phyloP scores from a whole-genome alignment of 2,329 filamentous ascomycete genomes.

The Aspergillus ustus region DNA sequence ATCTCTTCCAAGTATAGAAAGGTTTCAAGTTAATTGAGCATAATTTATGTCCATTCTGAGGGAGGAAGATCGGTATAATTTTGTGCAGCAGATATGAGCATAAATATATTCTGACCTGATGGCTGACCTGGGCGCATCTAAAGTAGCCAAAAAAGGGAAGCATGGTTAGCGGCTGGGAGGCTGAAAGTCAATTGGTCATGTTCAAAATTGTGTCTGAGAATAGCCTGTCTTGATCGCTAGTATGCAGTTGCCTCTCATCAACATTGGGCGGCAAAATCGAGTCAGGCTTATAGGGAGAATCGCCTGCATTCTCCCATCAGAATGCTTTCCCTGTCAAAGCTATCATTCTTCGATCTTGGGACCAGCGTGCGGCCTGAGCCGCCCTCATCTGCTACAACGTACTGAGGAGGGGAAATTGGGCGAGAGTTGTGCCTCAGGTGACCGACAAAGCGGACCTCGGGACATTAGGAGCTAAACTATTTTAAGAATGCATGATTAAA shows the following conservation, averaged over 20 bases:
- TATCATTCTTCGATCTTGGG: not conserved
- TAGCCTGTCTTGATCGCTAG: not conserved
- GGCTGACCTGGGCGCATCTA: not conserved
- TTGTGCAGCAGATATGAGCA: not conserved
- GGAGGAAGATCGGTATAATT: not conserved
- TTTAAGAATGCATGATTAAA: conserved; percentile 5
- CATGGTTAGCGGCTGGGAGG: not conserved
- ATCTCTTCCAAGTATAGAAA: not conserved
- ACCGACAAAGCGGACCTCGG: not conserved
- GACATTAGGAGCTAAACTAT: not conserved
- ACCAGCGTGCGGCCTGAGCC: no score
- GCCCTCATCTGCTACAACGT: no score
- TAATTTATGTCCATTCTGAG: not conserved
- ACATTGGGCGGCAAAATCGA: not conserved
- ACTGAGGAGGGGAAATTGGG: not conserved
- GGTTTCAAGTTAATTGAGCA: not conserved
- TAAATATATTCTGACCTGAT: not conserved
- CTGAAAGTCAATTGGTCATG: not conserved
- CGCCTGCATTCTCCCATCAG: not conserved
- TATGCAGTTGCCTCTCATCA: not conserved
- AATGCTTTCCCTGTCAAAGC: not conserved
- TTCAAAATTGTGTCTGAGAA: not conserved
- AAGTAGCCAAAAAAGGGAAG: not conserved
- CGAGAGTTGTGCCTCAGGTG: conserved; percentile 12
- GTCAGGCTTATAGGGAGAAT: not conserved